Conservation (phyloP, 2,329 filamentous ascomycete genomes). For the Penicillium palitans region DNA sequence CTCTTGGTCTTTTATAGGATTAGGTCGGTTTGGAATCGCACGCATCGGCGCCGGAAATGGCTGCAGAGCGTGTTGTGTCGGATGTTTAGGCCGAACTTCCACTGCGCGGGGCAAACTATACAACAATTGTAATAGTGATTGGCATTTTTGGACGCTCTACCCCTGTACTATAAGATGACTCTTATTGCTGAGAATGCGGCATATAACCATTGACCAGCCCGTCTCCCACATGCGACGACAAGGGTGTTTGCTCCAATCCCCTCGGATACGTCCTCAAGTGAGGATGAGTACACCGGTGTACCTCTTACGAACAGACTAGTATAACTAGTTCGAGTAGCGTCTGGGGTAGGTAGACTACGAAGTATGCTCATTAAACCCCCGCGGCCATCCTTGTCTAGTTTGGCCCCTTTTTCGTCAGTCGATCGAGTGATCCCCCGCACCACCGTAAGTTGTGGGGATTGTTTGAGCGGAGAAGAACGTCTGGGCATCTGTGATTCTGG, state of each 20-base stretch:
- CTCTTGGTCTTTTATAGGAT: not conserved
- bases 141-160: not conserved
- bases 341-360: not conserved
- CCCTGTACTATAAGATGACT: not conserved
- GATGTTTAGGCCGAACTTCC: conserved; percentile 13
- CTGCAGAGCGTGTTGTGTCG: conserved; percentile 10
- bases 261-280: not conserved
- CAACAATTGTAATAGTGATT: not conserved
- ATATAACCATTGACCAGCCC: not conserved
- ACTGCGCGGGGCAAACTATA: conserved; percentile 5
- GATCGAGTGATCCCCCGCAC: not conserved
- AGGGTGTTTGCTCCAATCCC: not conserved
- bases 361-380: not conserved
- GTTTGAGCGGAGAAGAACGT: not conserved
- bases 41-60: conserved; percentile 10
- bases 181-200: not conserved
- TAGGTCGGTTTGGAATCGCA: not conserved
- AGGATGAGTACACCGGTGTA: not conserved
- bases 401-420: not conserved
- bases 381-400: not conserved
- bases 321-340: not conserved
- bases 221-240: not conserved
- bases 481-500: not conserved
- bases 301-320: not conserved
- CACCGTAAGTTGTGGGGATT: not conserved